phyloP scores from a whole-genome alignment of 805 yeast species.

The Blastobotrys parvus region DNA sequence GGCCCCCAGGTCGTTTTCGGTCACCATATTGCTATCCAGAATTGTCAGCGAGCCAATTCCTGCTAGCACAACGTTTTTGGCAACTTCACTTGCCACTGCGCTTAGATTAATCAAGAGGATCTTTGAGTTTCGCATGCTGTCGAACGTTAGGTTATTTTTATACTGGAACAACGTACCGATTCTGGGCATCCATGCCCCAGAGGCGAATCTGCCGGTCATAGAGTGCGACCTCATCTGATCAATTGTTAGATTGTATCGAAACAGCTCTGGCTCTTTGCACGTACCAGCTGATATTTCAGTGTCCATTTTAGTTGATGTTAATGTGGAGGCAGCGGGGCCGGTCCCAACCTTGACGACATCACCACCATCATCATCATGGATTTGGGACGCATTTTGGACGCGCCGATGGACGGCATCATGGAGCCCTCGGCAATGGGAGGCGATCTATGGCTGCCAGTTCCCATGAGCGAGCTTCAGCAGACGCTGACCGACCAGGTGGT shows the following conservation, averaged over 20 bases:
- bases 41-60: slow-evolving; percentile 79
- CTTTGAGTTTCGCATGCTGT: slow-evolving; percentile 56
- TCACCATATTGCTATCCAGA: slow-evolving; percentile 47
- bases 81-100: slow-evolving; percentile 72
- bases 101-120: slow-evolving; percentile 65
- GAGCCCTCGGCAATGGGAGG: slow-evolving; percentile 38
- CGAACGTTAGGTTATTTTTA: background rate
- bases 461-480: slow-evolving; percentile 78
- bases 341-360: no score
- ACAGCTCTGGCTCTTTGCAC: background rate
- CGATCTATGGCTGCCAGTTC: slow-evolving; percentile 72
- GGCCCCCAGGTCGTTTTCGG: slow-evolving; percentile 56
- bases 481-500: slow-evolving; percentile 88
- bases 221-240: slow-evolving; percentile 71
- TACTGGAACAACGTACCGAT: slow-evolving; percentile 19
- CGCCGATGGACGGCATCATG: slow-evolving; percentile 55
- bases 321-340: no score
- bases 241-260: background rate
- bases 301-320: no score
- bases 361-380: slow-evolving; percentile 45
- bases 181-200: slow-evolving; percentile 95
- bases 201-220: slow-evolving; percentile 91
- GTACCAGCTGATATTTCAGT: slow-evolving; percentile 11
- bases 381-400: slow-evolving; percentile 59
- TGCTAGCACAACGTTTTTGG: slow-evolving; percentile 78